Base-by-base conservation (phyloP, 768 basidiomycete genomes). In the Boletus rufocinnamomeus region DNA sequence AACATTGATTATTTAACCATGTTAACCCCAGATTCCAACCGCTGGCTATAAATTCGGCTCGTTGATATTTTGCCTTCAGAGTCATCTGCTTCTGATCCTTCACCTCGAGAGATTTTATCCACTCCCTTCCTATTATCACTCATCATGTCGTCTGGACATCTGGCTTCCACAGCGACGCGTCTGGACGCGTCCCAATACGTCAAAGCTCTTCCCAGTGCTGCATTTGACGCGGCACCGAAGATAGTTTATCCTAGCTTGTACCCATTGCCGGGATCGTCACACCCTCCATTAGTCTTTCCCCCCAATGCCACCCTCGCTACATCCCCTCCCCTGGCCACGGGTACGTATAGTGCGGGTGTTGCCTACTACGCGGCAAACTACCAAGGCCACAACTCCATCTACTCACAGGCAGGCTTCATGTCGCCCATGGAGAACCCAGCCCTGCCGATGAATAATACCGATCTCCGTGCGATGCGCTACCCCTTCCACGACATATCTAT, bases 41-140 rank as follows among this genome's bases (percentile, higher is more conserved):
- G 4, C n/a, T 21, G 5, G 14, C 6, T 49, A 55, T 62, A 62
- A 62, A 56, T 43, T 6, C 13, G 14, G 4, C n/a, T 40, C 6
- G 3, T 16, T 8, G 19, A 17, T 5, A 4, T 30, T 30, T 17
- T 17, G 2, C 32, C 43, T 43, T 16, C 27, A 6, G 27, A 43
- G 28, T 21, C 14, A 16, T 21, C 27, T 28, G 9, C 21, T 28
- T 14, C 21, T 37, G 1, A 11, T 30, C 16, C 32, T 34, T 30
- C n/a, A 17, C 16, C 32, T 13, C 11, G 10, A 23, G 19, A 14
- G 7, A n/a, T 32, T 13, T 40, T n/a, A 2, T 41, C 47, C 17
- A 23, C 28, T 17, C 6, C 8, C 27, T 47, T 28, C 32, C 17
- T 28, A 37, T 8, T 16, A 11, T 4, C 35, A 19, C 8, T 11